phyloP scores from a whole-genome alignment of 345 rosid genomes.

The Heritiera littoralis region DNA sequence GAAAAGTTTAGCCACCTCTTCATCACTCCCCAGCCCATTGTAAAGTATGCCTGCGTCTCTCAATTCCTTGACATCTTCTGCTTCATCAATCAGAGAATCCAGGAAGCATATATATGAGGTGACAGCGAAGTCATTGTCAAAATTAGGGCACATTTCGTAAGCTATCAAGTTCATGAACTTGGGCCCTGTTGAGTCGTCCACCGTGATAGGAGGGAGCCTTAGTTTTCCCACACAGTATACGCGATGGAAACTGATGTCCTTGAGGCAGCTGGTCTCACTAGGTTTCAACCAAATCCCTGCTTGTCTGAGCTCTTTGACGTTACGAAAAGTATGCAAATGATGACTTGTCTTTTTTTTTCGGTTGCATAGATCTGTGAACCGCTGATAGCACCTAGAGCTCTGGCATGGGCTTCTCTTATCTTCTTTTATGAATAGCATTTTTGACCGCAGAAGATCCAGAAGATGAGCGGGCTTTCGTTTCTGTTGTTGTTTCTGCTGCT shows the following conservation, averaged over 20 bases:
- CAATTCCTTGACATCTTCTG: constrained; percentile 25
- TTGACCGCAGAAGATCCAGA: constrained; percentile 20
- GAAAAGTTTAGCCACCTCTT: background rate
- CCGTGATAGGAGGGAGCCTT: constrained; percentile 18
- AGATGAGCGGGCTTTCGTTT: constrained; percentile 20
- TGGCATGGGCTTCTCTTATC: background rate
- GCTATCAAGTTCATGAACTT: constrained; percentile 32
- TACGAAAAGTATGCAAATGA: constrained; percentile 4
- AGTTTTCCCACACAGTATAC: background rate
- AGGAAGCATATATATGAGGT: constrained; percentile 24
- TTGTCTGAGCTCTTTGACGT: constrained; percentile 19
- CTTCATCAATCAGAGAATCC: constrained; percentile 23
- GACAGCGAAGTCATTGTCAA: background rate
- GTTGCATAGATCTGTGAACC: background rate
- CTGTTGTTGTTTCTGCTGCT: background rate
- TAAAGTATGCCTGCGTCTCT: constrained; percentile 12
- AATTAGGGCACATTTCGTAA: constrained; percentile 23
- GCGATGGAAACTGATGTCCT: constrained; percentile 3
- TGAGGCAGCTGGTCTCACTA: background rate
- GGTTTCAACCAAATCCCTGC: constrained; percentile 14
- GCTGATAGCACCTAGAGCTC: too few relatives aligned
- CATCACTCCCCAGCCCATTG: constrained; percentile 13
- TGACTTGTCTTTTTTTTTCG: background rate
- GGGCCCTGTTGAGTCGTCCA: constrained; percentile 24
- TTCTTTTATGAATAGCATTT: background rate